phyloP scores from a whole-genome alignment of 768 basidiomycete genomes.

The Leucosporidium yakuticum region DNA sequence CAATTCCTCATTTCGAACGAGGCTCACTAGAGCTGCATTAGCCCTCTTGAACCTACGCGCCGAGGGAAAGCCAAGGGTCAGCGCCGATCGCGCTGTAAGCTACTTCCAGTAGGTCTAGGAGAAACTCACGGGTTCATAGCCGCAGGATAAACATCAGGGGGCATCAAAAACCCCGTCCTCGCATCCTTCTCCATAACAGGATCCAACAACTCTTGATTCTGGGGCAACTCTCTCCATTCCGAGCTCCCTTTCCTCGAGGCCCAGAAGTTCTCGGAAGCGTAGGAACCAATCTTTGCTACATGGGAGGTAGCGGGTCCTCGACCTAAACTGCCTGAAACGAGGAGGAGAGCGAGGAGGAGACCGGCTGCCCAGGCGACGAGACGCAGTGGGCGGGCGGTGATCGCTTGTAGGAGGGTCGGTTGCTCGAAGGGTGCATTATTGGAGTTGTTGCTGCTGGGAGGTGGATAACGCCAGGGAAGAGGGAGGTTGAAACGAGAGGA shows the following conservation, averaged over 20 bases:
- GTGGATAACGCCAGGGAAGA: background rate
- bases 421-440: too few species aligned
- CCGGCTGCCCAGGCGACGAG: conserved; percentile 4
- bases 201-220: conserved; percentile 27
- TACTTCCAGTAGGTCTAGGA: too few species aligned
- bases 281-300: background rate
- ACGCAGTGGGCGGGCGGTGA: background rate
- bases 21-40: conserved; percentile 34
- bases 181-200: conserved; percentile 16
- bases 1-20: conserved; percentile 35
- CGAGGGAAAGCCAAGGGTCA: too few species aligned
- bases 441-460: too few species aligned
- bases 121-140: conserved; percentile 27
- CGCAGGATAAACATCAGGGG: conserved; percentile 36
- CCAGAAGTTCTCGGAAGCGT: background rate
- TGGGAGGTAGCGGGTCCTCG: background rate
- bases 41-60: conserved; percentile 25
- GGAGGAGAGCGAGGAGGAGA: background rate
- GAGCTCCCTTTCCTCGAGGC: background rate
- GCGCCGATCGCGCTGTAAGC: too few species aligned
- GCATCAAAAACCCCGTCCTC: conserved; percentile 20
- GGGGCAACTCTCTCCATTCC: background rate
- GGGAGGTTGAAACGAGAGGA: background rate
- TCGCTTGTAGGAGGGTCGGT: background rate
- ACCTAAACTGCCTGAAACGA: background rate